Evolutionary conservation across 257 asterid genomes (phyloP).

Genomic region (Vinca minor): DNA sequence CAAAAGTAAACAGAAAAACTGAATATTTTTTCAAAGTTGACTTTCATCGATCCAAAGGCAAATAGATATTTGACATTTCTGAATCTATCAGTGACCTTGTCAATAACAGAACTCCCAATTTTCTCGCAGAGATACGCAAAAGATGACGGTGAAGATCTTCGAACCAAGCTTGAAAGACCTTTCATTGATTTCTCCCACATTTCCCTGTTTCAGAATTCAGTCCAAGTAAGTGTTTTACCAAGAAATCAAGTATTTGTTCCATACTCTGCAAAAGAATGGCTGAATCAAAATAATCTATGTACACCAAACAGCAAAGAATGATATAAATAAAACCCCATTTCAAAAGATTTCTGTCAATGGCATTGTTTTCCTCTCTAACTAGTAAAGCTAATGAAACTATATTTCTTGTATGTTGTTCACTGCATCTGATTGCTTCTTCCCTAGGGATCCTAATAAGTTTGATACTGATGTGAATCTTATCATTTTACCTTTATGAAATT

Average conservation of each 20-base stretch:
- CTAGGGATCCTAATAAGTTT: background rate
- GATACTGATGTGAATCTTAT: background rate
- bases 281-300: background rate
- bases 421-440: background rate
- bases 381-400: background rate
- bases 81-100: slow-evolving; percentile 53
- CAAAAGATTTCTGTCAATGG: background rate
- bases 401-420: background rate
- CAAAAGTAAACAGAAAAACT: too few relatives aligned
- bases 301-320: background rate
- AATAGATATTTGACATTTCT: background rate
- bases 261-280: background rate
- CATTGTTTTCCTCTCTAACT: background rate
- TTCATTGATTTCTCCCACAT: slow-evolving; percentile 99
- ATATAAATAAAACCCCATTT: background rate
- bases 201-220: slow-evolving; percentile 45
- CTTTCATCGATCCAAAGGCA: background rate
- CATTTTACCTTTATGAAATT: background rate
- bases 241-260: slow-evolving; percentile 5
- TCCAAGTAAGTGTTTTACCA: slow-evolving; percentile 11
- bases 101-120: slow-evolving; percentile 63
- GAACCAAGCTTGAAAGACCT: slow-evolving; percentile 90
- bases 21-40: too few relatives aligned
- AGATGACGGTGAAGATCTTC: slow-evolving; percentile 82
- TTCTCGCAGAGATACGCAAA: slow-evolving; percentile 87